Evolutionary conservation across 106 monocot genomes (phyloP).

Genomic region (Alisma plantagoaquatica): DNA sequence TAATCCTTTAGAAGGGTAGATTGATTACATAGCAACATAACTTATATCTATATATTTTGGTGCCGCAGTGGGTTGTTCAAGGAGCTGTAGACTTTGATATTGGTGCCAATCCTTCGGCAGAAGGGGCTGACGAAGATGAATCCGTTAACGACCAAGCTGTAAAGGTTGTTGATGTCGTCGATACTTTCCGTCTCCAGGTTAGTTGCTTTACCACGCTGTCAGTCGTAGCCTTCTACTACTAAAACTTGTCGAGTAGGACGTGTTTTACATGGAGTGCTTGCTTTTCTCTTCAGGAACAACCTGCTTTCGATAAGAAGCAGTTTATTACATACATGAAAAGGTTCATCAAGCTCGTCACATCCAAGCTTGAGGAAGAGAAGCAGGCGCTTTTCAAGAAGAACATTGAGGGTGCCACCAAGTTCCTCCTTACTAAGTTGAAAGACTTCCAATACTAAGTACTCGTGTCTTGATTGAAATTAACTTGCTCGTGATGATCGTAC

Average conservation of each 20-base stretch:
- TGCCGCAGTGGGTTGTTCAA: conserved; percentile 78
- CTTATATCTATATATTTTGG: too few species aligned
- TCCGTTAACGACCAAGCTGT: conserved; percentile 64
- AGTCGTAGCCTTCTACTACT: neutral
- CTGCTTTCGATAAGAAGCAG: conserved; percentile 76
- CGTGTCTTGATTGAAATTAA: neutral
- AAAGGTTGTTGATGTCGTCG: conserved; percentile 77
- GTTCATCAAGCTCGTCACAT: conserved; percentile 49
- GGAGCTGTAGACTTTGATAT: conserved; percentile 66
- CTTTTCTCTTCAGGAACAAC: conserved; percentile 36
- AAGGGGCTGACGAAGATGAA: too few species aligned
- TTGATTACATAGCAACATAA: too few species aligned
- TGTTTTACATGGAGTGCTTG: neutral
- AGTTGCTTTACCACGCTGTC: neutral
- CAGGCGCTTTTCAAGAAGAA: conserved; percentile 53
- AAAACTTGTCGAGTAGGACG: neutral
- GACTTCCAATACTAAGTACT: conserved; percentile 75
- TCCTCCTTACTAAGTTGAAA: conserved; percentile 46
- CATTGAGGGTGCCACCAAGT: conserved; percentile 71
- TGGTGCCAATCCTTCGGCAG: conserved; percentile 92
- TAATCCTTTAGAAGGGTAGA: too few species aligned
- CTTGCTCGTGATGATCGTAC: too few species aligned
- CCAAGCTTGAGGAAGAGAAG: conserved; percentile 42
- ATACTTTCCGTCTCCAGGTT: conserved; percentile 82
- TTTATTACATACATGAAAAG: conserved; percentile 72